phyloP scores from a whole-genome alignment of 1,284 basidiomycete genomes.

The Lignosus rhinocerotis region DNA sequence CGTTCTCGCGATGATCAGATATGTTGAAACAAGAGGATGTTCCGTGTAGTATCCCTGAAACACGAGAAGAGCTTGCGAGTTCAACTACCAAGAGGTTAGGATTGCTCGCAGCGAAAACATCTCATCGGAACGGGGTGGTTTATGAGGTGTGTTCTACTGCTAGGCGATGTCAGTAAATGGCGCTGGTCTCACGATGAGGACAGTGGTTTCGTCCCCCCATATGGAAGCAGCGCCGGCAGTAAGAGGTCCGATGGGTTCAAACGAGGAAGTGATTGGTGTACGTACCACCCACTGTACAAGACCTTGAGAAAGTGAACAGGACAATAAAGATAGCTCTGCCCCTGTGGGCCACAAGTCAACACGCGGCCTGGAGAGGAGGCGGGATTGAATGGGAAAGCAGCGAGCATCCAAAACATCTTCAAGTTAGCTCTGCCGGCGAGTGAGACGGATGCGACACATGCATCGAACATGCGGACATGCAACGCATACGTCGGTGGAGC shows the following conservation, averaged over 20 bases:
- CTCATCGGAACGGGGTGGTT: not conserved
- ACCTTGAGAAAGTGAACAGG: not conserved
- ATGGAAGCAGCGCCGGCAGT: not conserved
- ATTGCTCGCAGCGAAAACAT: not conserved
- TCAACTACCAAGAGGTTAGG: not conserved
- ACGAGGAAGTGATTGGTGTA: not conserved
- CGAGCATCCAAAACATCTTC: conserved; percentile 2
- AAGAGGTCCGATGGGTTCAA: not conserved
- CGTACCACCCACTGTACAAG: conserved; percentile 9
- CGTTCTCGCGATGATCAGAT: conserved; percentile 22
- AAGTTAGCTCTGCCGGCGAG: conserved; percentile 3
- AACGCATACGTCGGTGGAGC: conserved; percentile 17
- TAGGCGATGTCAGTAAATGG: not conserved
- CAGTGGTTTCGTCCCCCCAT: not conserved
- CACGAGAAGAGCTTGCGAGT: not conserved
- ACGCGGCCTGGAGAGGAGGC: not conserved
- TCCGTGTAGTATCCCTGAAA: not conserved
- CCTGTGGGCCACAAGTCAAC: not conserved
- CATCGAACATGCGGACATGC: not conserved
- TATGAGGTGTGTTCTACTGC: not conserved
- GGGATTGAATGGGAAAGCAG: not conserved
- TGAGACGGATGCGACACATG: not conserved
- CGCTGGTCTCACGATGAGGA: not conserved
- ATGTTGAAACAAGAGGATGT: not conserved
- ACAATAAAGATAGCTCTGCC: not conserved